Base-by-base conservation (phyloP, 352 stramenopile species). In the Globisporangium splendens region DNA sequence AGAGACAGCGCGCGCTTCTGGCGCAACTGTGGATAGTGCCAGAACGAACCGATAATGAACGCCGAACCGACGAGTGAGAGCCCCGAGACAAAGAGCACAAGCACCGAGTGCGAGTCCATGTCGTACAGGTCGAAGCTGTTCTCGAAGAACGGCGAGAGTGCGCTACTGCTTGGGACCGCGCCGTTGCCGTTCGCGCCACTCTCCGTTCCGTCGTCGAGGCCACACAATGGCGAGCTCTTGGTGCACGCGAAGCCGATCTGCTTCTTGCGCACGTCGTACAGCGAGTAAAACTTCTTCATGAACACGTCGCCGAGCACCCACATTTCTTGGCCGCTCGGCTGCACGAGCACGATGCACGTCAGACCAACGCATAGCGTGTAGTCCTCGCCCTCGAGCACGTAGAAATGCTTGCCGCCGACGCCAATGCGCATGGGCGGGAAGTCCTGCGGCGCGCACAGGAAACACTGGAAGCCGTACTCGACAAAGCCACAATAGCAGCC, bases 241-340 rank as follows among this genome's bases (percentile, higher is more conserved):
- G 79, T 48, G 39, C 83, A 93, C 15, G 90, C 88, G 58, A 98
- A 95, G 7, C 83, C 89, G 44, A 97, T 70, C 47, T 85, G 81
- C 60, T 94, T 88, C 42, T 88, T 85, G 50, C 83, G 57, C 17
- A 93, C 90, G 69, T 98, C 86, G 63, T 97, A 98, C 15, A 97
- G 72, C 49, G 88, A 94, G 77, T 97, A 96, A 66, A 96, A 98
- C 66, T 97, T 97, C 61, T 96, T 91, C 85, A 98, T 97, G 66
- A 98, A 98, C 15, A 98, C 88, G 50, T 98, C 95, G 21, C 95
- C 97, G 28, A 99, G 86, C 66, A 99, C 98, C 96, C 96, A 99
- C 62, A 98, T 89, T 42, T 93, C 80, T 56, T 91, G 83, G 0
- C 83, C 81, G 48, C 79, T 90, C 6, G 82, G 79, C 51, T 93